Evolutionary conservation across 768 basidiomycete species (phyloP).

Genomic region (Suillus bovinus): DNA sequence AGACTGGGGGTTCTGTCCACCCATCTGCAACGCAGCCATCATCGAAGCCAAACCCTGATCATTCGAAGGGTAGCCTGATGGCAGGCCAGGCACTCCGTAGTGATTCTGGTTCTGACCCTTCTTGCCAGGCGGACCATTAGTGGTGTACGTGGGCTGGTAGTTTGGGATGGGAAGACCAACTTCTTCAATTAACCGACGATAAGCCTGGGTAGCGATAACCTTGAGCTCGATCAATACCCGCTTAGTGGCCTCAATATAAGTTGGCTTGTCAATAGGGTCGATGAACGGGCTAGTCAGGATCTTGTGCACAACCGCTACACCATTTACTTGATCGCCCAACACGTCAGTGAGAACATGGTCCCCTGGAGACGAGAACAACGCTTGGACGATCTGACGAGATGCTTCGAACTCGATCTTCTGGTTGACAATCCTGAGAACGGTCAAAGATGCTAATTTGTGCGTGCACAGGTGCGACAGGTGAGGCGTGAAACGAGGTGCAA

Average conservation of each 20-base stretch:
- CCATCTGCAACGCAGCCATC: slow-evolving; percentile 93
- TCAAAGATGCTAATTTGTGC: slow-evolving; percentile 94
- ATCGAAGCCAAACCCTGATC: slow-evolving; percentile 87
- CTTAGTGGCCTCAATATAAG: slow-evolving; percentile 84
- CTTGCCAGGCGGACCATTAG: slow-evolving; percentile 57
- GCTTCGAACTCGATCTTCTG: slow-evolving; percentile 94
- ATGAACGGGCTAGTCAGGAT: slow-evolving; percentile 87
- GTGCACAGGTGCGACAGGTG: slow-evolving; percentile 97
- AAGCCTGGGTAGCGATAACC: slow-evolving; percentile 93
- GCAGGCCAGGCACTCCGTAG: slow-evolving; percentile 72
- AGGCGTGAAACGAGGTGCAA: slow-evolving; percentile 95
- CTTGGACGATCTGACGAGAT: slow-evolving; percentile 81
- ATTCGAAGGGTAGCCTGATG: slow-evolving; percentile 77
- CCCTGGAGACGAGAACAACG: slow-evolving; percentile 85
- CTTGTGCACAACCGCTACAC: slow-evolving; percentile 90
- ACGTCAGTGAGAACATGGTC: slow-evolving; percentile 94
- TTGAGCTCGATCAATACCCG: slow-evolving; percentile 88
- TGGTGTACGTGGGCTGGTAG: slow-evolving; percentile 77
- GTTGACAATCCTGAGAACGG: slow-evolving; percentile 93
- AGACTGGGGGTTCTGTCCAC: slow-evolving; percentile 81
- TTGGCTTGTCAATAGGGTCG: slow-evolving; percentile 64
- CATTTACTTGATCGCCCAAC: slow-evolving; percentile 94
- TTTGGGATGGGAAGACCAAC: slow-evolving; percentile 90
- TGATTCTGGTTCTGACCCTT: slow-evolving; percentile 56
- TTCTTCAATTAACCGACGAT: slow-evolving; percentile 91